These are phyloP conservation scores for Chenopodium quinoa DNA, from an alignment of 148 eudicot species.

Conservation along the genomic window DNA sequence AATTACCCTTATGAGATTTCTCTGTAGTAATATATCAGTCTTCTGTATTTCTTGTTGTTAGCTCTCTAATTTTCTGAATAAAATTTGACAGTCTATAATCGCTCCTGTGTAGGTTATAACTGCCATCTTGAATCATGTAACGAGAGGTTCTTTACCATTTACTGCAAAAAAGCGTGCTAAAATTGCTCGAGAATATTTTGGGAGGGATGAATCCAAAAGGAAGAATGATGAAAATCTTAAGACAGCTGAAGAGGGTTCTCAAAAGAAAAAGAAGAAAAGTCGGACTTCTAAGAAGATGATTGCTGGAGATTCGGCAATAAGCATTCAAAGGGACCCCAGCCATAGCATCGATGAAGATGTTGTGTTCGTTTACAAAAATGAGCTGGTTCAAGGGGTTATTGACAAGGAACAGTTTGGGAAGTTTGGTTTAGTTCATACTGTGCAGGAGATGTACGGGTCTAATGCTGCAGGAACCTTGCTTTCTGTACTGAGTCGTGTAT, in stretches of 20 bases:
- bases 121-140: slow-evolving; percentile 73
- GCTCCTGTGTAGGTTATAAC: slow-evolving; percentile 60
- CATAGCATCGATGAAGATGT: slow-evolving; percentile 61
- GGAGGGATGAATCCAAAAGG: slow-evolving; percentile 39
- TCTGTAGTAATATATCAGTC: neutral
- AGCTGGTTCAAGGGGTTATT: slow-evolving; percentile 91
- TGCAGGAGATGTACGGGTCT: slow-evolving; percentile 93
- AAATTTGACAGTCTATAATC: slow-evolving; percentile 6
- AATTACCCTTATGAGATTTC: neutral
- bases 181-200: slow-evolving; percentile 75
- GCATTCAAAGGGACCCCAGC: slow-evolving; percentile 18
- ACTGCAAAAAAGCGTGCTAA: slow-evolving; percentile 78
- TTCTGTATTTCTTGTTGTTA: neutral
- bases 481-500: slow-evolving; percentile 82
- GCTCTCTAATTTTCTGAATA: neutral
- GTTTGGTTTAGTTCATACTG: slow-evolving; percentile 93
- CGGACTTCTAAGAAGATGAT: slow-evolving; percentile 24
- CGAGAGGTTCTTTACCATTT: slow-evolving; percentile 64
- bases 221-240: slow-evolving; percentile 22
- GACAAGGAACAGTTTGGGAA: slow-evolving; percentile 99
- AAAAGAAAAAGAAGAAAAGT: slow-evolving; percentile 19
- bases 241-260: slow-evolving; percentile 5
- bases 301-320: slow-evolving; percentile 14
- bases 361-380: slow-evolving; percentile 73
- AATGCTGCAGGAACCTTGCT: slow-evolving; percentile 79